Conservation (phyloP, 371 early-diverging fungal genomes). For the Lichtheimia hyalospora region DNA sequence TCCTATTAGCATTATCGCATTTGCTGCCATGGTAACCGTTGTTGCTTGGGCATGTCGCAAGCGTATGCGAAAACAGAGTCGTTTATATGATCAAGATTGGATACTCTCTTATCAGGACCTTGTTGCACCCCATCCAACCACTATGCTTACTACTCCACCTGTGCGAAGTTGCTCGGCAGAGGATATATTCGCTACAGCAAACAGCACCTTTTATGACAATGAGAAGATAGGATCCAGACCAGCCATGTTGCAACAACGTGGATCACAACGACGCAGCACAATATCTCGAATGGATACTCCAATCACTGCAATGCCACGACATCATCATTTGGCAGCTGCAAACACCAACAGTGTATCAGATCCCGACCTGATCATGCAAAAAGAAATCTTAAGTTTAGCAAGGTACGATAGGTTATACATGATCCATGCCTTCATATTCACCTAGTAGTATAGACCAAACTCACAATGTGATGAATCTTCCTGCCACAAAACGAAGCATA, state of each 20-base stretch:
- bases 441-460: too few relatives aligned
- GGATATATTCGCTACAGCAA: neutral
- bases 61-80: conserved; percentile 15
- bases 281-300: neutral
- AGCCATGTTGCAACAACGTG: neutral
- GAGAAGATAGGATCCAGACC: too few relatives aligned
- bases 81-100: conserved; percentile 45
- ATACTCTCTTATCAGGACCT: conserved; percentile 35
- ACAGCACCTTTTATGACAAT: too few relatives aligned
- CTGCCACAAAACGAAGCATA: too few relatives aligned
- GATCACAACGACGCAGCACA: neutral
- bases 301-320: conserved; percentile 2
- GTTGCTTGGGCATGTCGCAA: conserved; percentile 23
- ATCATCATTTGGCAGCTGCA: too few relatives aligned
- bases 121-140: conserved; percentile 9
- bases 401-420: neutral
- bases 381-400: neutral
- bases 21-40: neutral
- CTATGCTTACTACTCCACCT: neutral
- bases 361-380: conserved; percentile 6
- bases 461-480: too few relatives aligned
- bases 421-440: too few relatives aligned
- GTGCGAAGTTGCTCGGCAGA: neutral
- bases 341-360: conserved; percentile 4
- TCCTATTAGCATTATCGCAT: conserved; percentile 20